phyloP scores from a whole-genome alignment of 2,329 filamentous ascomycete genomes.

The Aspergillus sergii region DNA sequence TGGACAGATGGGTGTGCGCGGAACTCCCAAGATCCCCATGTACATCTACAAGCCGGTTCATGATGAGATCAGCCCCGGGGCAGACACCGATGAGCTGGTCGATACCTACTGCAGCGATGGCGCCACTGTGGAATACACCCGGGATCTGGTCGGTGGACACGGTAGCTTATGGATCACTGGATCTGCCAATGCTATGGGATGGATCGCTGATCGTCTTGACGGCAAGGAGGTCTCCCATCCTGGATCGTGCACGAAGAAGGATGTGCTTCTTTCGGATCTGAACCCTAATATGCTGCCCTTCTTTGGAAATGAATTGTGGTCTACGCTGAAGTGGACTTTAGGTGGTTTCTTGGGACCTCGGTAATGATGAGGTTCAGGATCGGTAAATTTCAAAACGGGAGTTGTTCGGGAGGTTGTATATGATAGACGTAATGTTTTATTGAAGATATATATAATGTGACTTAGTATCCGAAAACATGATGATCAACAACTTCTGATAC shows the following conservation, averaged over 20 bases:
- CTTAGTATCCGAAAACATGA: no score
- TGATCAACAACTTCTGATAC: no score
- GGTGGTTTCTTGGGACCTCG: not conserved
- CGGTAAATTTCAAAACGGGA: rapidly evolving
- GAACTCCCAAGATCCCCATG: conserved; percentile 9
- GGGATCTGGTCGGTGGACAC: not conserved
- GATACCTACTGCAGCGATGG: conserved; percentile 6
- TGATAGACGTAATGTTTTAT: not conserved
- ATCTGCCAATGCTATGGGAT: conserved; percentile 1
- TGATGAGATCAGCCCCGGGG: conserved; percentile 32
- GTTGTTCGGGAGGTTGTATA: not conserved
- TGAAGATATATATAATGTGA: no score
- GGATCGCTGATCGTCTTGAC: not conserved
- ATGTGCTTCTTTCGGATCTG: not conserved
- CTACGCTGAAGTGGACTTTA: not conserved
- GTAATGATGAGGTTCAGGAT: not conserved
- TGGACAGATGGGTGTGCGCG: conserved; percentile 15
- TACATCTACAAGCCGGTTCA: conserved; percentile 34
- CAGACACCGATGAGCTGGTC: conserved; percentile 29
- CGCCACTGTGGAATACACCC: conserved; percentile 19
- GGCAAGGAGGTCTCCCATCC: not conserved
- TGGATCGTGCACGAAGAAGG: not conserved
- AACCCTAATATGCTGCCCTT: not conserved
- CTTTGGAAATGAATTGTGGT: not conserved
- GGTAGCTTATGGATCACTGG: not conserved